Percentiles rank a stretch among this genome's conserved stretches.
Evolutionary conservation across 352 stramenopile species (phyloP).

Genomic region (Globisporangium rhizosaccharum): DNA sequence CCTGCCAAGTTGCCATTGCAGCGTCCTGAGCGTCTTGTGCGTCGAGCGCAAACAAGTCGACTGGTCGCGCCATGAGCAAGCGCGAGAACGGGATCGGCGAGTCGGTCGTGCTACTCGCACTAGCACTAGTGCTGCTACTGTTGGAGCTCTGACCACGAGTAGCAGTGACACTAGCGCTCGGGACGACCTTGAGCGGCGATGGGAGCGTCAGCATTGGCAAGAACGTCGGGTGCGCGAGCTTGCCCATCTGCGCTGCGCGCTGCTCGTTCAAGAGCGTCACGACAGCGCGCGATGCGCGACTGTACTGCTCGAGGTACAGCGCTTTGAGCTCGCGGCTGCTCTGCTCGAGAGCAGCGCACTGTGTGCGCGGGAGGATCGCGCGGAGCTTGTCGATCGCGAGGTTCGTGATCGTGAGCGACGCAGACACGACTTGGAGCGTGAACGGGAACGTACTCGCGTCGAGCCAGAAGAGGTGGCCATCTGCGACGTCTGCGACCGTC

Average conservation of each 20-base stretch:
- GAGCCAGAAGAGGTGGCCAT: constrained; percentile 54
- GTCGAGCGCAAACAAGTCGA: constrained; percentile 18
- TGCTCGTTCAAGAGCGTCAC: constrained; percentile 52
- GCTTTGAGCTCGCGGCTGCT: constrained; percentile 16
- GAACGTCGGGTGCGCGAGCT: constrained; percentile 12
- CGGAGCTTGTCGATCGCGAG: constrained; percentile 47
- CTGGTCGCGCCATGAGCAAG: constrained; percentile 19
- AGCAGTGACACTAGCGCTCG: neutral
- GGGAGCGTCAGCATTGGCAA: constrained; percentile 24
- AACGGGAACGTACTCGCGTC: constrained; percentile 26
- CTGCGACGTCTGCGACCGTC: constrained; percentile 45
- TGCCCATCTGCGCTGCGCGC: constrained; percentile 17
- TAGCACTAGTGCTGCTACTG: neutral
- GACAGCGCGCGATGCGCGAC: constrained; percentile 29
- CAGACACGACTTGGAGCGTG: constrained; percentile 40
- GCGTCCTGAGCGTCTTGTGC: neutral
- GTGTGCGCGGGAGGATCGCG: constrained; percentile 34
- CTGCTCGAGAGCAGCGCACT: constrained; percentile 22
- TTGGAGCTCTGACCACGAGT: neutral
- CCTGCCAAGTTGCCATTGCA: neutral
- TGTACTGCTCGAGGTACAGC: constrained; percentile 31
- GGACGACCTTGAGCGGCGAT: constrained; percentile 10
- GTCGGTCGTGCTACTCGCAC: neutral
- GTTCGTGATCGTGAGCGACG: constrained; percentile 31
- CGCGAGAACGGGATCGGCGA: constrained; percentile 24